Evolutionary conservation across 257 asterid species (phyloP), one percentile per base, ranked within the genome.

Genomic region (Cinchona pubescens): DNA sequence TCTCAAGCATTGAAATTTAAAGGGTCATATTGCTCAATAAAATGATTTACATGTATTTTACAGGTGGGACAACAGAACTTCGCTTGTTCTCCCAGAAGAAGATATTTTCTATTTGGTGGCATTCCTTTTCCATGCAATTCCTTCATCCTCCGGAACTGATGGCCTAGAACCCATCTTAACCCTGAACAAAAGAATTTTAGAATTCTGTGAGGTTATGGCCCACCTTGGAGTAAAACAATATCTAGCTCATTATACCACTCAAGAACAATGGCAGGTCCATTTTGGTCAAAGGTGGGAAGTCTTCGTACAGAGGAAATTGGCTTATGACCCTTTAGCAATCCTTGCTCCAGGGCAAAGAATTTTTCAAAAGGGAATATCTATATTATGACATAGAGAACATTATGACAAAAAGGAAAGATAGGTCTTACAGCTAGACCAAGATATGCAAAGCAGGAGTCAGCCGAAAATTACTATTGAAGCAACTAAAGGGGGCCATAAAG

Each of bases 261-360:
- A 84, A 73, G 93, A 89, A 69, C 90, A 92, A 30, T 94, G 97
- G 97, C 78, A 83, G 84, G 83, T 82, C 76, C 98, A 94, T 46
- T 92, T 84, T 76, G 97, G 98, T 74, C 79, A 78, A 40, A 75
- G 77, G 38, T 94, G 98, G 98, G 89, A 92, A 75, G 80, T 78
- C 37, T 89, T 92, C 40, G 84, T 75, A 59, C 90, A 83, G 83
- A 88, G 97, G 82, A 94, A 94, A 88, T 86, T 85, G 60, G 82
- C 81, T 3, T 94, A 92, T 70, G 98, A 92, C 81, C 97, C 98
- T 49, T 87, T 92, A 79, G 88, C 96, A 25, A 88, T 92, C 71
- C 97, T 92, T 37, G 91, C 95, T 29, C 98, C 98, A 0, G 98
- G 98, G 7, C 98, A 94, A 85, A 88, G 91, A 77, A 90, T 94